Evolutionary conservation across 1,284 basidiomycete genomes (phyloP).

Genomic region (Tilletia indica): DNA sequence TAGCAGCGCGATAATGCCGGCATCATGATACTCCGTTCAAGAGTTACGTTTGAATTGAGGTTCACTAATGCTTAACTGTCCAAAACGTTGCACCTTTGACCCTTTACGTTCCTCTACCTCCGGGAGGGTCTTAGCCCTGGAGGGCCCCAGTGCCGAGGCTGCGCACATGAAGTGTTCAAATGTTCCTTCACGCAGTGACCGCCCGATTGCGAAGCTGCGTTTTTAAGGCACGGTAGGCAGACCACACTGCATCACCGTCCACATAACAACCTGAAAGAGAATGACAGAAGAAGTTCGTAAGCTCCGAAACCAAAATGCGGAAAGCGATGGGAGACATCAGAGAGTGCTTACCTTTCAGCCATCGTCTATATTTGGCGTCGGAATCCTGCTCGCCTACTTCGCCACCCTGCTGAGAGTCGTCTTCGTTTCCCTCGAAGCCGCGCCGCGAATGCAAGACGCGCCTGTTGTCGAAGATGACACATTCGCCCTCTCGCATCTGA

Average conservation of each 20-base stretch:
- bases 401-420: constrained; percentile 44
- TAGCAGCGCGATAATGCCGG: too few relatives aligned
- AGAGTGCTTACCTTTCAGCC: constrained; percentile 65
- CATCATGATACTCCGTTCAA: too few relatives aligned
- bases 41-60: too few relatives aligned
- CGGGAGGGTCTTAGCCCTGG: too few relatives aligned
- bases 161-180: too few relatives aligned
- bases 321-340: too few relatives aligned
- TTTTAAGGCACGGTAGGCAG: constrained; percentile 54
- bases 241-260: constrained; percentile 73
- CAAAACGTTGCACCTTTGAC: too few relatives aligned
- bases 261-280: constrained; percentile 68
- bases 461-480: constrained; percentile 88
- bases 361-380: constrained; percentile 63
- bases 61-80: too few relatives aligned
- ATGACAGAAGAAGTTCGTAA: not conserved
- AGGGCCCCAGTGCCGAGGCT: too few relatives aligned
- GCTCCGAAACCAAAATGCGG: not conserved
- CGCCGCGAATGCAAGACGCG: constrained; percentile 85
- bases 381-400: constrained; percentile 48
- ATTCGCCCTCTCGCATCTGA: constrained; percentile 77
- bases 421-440: constrained; percentile 66
- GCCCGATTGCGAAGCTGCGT: constrained; percentile 35
- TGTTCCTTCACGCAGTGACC: too few relatives aligned
- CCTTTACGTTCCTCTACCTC: too few relatives aligned